phyloP scores from a whole-genome alignment of 257 asterid genomes.

The Gentiana dahurica region DNA sequence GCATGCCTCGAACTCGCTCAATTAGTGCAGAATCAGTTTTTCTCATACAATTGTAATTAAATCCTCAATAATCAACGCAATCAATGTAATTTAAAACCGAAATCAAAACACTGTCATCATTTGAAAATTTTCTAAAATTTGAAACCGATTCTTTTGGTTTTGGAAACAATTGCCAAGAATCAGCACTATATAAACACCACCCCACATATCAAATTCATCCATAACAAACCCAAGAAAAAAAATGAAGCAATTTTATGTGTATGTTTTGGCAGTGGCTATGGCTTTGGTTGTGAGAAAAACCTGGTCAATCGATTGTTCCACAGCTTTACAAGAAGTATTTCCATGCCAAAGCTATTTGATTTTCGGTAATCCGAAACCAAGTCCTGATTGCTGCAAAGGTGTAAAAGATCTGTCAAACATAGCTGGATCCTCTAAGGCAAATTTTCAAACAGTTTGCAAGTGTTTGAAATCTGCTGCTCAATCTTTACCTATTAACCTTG shows the following conservation, averaged over 20 bases:
- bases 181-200: too few species aligned
- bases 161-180: too few species aligned
- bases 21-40: too few species aligned
- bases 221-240: neutral
- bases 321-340: neutral
- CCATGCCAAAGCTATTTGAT: neutral
- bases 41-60: too few species aligned
- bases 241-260: neutral
- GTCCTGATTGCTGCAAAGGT: constrained; percentile 1
- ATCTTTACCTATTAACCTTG: neutral
- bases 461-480: neutral
- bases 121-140: too few species aligned
- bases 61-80: too few species aligned
- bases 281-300: neutral
- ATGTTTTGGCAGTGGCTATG: neutral
- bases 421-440: neutral
- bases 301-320: neutral
- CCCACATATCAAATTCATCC: too few species aligned
- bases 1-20: too few species aligned
- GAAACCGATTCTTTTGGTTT: too few species aligned
- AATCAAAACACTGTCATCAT: too few species aligned
- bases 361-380: neutral
- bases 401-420: neutral
- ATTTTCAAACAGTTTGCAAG: neutral
- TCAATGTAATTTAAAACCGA: too few species aligned